Percentiles rank a stretch among this genome's conserved stretches.
Evolutionary conservation across 2,329 filamentous ascomycete genomes (phyloP).

Genomic region (Aspergillus eucalypticola): DNA sequence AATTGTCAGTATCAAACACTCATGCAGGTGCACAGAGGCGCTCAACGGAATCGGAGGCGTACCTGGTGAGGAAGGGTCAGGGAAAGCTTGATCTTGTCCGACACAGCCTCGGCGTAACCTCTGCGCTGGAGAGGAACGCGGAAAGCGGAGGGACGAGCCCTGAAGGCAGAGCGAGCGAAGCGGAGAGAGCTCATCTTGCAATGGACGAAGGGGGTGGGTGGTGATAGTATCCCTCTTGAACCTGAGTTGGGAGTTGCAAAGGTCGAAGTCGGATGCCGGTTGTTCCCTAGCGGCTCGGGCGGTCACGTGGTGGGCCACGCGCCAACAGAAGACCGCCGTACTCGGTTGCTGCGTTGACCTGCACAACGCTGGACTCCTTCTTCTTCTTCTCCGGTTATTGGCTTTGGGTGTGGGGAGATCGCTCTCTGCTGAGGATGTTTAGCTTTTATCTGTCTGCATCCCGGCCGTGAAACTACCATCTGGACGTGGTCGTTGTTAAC

Average conservation of each 20-base stretch:
- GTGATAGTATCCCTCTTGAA: constrained; percentile 39
- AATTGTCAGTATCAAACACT: constrained; percentile 25
- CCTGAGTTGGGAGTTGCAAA: constrained; percentile 38
- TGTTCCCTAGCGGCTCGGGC: constrained; percentile 38
- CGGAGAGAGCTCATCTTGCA: constrained; percentile 85
- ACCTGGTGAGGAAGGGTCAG: constrained; percentile 98
- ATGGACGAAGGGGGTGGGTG: constrained; percentile 34
- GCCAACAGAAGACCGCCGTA: neutral
- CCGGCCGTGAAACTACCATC: neutral
- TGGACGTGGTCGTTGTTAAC: neutral
- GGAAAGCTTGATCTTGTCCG: constrained; percentile 98
- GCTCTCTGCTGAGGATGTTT: neutral
- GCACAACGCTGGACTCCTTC: neutral
- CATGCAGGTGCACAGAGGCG: constrained; percentile 4
- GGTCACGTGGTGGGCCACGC: constrained; percentile 30
- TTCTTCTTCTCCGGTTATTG: neutral
- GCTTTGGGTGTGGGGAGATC: neutral
- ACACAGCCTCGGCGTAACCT: constrained; percentile 84
- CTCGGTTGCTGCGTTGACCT: neutral
- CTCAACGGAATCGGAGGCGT: constrained; percentile 48
- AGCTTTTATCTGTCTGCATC: neutral
- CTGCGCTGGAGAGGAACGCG: constrained; percentile 77
- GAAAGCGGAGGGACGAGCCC: constrained; percentile 76
- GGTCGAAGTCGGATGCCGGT: constrained; percentile 42
- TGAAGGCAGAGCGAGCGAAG: constrained; percentile 84